Percentiles rank a stretch among this genome's conserved stretches.
Evolutionary conservation across 441 rosid species (phyloP).

Genomic region (Jatropha multifida): DNA sequence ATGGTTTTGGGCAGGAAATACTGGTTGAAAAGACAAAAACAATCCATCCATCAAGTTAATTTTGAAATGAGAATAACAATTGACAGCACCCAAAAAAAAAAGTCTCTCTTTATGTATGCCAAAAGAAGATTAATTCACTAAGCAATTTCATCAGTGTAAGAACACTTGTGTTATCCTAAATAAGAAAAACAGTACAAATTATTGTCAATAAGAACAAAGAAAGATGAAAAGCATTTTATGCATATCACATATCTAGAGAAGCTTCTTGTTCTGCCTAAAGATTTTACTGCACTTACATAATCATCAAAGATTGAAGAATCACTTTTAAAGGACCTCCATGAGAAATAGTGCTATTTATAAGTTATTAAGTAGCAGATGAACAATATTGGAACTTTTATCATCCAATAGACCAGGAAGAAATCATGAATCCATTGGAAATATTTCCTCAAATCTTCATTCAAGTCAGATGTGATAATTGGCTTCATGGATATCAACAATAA

Average conservation of each 20-base stretch:
- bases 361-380: background rate
- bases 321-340: background rate
- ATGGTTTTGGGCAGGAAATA: background rate
- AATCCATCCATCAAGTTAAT: background rate
- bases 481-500: background rate
- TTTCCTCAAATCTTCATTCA: background rate
- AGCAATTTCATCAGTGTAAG: no score
- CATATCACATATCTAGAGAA: background rate
- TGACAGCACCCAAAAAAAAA: background rate
- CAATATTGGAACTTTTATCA: background rate
- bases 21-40: background rate
- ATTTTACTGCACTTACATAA: background rate
- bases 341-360: background rate
- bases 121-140: background rate
- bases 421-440: no score
- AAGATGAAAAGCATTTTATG: background rate
- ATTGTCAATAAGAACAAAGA: no score
- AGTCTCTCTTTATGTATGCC: background rate
- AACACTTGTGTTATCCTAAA: no score
- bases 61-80: background rate
- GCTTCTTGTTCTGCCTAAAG: background rate
- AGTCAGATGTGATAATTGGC: background rate
- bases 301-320: background rate
- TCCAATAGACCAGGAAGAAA: background rate
- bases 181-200: background rate